phyloP scores from a whole-genome alignment of 73 alveolate species.

The Breviolum minutum region DNA sequence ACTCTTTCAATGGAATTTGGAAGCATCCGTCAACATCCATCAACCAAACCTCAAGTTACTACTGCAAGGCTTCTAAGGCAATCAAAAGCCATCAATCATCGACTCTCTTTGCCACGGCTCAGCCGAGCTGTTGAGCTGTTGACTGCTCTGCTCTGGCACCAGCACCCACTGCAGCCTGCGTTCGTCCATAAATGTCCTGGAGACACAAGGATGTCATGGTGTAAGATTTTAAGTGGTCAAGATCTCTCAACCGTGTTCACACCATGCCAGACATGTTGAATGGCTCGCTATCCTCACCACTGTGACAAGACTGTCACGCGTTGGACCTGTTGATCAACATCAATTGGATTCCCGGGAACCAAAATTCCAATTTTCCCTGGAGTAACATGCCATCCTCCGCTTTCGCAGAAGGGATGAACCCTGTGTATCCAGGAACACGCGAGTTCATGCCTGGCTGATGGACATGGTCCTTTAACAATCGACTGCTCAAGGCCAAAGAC shows the following conservation, averaged over 20 bases:
- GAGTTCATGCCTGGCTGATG: constrained; percentile 69
- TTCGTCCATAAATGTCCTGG: constrained; percentile 85
- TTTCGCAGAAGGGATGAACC: constrained; percentile 85
- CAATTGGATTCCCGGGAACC: neutral
- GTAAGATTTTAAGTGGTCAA: neutral
- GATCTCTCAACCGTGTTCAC: neutral
- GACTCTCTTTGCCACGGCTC: neutral
- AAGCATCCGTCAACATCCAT: no score
- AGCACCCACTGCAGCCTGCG: constrained; percentile 86
- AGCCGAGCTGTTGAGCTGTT: neutral
- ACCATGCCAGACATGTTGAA: no score
- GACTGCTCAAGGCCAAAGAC: no score
- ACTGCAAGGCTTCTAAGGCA: no score
- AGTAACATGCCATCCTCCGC: constrained; percentile 34
- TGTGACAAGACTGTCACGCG: no score
- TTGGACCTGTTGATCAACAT: neutral
- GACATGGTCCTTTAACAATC: neutral
- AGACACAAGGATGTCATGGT: neutral
- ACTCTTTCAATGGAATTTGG: no score
- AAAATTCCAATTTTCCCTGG: neutral
- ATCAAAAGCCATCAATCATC: no score
- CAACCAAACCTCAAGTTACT: no score
- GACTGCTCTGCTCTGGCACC: constrained; percentile 83
- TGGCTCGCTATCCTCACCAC: no score
- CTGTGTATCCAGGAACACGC: constrained; percentile 89